Percentiles rank a stretch among this genome's conserved stretches.
Evolutionary conservation across 345 rosid genomes (phyloP).

Genomic region (Eucalyptus regnans): DNA sequence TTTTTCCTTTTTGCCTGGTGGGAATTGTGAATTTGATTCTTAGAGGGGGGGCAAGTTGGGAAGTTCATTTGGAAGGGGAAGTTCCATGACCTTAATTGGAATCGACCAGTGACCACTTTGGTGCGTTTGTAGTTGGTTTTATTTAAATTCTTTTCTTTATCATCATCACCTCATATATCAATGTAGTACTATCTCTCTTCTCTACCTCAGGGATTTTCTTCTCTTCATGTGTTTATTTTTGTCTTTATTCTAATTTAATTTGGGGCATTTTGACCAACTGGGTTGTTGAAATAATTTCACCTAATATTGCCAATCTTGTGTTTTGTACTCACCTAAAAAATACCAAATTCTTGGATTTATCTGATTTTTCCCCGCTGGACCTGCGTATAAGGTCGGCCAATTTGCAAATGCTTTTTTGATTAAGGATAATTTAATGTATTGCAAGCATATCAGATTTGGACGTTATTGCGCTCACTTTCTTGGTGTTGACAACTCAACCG

Average conservation of each 20-base stretch:
- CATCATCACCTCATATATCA: background rate
- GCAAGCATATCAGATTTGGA: background rate
- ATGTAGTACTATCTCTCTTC: too few species aligned
- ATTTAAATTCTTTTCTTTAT: conserved; percentile 15
- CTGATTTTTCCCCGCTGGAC: background rate
- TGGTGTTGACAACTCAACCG: background rate
- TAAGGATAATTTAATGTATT: background rate
- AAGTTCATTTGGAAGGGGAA: background rate
- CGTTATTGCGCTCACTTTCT: background rate
- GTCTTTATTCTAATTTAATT: background rate
- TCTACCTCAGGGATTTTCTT: too few species aligned
- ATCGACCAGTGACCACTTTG: conserved; percentile 2
- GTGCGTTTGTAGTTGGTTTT: conserved; percentile 9
- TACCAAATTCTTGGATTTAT: background rate
- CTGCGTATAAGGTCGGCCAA: background rate
- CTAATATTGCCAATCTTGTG: background rate
- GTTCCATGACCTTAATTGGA: conserved; percentile 22
- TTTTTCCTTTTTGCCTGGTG: background rate
- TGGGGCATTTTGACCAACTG: background rate
- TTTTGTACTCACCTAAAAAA: background rate
- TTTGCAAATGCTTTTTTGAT: background rate
- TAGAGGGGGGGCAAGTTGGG: background rate
- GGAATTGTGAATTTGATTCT: conserved; percentile 2
- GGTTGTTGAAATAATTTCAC: background rate
- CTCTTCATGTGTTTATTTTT: background rate